Percentiles rank a stretch among this genome's conserved stretches.
phyloP scores from a whole-genome alignment of 139 green algal species.

The Chlamydomonas incerta region DNA sequence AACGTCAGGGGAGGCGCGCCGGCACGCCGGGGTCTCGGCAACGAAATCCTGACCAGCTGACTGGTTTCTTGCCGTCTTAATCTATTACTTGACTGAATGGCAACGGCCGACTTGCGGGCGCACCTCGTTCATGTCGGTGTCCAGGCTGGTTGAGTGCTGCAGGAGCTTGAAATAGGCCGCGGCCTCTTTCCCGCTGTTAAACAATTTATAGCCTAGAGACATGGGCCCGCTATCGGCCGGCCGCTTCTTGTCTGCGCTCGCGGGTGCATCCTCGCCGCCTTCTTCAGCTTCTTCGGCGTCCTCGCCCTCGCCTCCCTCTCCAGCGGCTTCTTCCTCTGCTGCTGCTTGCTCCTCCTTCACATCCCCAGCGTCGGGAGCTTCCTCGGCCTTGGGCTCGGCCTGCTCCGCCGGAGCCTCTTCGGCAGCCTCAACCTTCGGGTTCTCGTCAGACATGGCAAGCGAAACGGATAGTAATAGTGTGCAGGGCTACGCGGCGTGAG shows the following conservation, averaged over 20 bases:
- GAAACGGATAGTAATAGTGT: too few relatives aligned
- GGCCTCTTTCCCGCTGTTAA: constrained; percentile 47
- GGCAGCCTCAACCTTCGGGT: not conserved
- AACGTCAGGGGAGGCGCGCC: too few relatives aligned
- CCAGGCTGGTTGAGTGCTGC: constrained; percentile 39
- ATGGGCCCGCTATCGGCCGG: constrained; percentile 38
- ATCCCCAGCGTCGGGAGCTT: not conserved
- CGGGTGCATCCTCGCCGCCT: not conserved
- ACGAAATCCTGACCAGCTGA: too few relatives aligned
- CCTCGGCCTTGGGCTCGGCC: not conserved
- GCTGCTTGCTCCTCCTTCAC: not conserved
- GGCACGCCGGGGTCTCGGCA: too few relatives aligned
- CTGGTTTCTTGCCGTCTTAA: not conserved
- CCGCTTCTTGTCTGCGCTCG: not conserved
- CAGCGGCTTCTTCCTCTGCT: not conserved
- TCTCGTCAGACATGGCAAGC: too few relatives aligned
- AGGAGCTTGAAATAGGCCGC: constrained; percentile 64
- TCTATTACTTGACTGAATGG: not conserved
- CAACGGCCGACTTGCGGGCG: not conserved
- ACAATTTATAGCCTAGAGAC: constrained; percentile 71
- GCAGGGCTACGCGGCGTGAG: too few relatives aligned
- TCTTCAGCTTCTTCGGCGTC: not conserved
- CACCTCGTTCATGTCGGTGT: constrained; percentile 79
- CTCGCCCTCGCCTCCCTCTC: not conserved
- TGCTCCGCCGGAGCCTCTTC: not conserved